These are phyloP conservation scores for Lycium ferocissimum DNA, from an alignment of 257 asterid genomes.

Conservation along the genomic window DNA sequence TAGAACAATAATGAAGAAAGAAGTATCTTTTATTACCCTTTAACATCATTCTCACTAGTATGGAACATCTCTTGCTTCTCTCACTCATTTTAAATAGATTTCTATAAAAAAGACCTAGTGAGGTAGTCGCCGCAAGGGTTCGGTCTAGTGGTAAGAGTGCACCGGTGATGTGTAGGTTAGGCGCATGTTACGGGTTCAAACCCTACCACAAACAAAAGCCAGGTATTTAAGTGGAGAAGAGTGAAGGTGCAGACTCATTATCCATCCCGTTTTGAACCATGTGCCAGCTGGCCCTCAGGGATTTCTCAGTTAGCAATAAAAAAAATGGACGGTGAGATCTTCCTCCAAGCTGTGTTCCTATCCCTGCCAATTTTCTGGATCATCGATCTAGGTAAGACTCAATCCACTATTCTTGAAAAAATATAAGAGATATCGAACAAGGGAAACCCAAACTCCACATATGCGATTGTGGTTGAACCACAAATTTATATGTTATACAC, in stretches of 20 bases:
- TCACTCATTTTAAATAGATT: not conserved
- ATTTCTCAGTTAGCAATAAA: not conserved
- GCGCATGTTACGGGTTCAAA: not conserved
- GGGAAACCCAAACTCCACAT: not conserved
- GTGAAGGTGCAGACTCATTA: not conserved
- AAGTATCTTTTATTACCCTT: not conserved
- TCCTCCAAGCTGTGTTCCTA: constrained; percentile 22
- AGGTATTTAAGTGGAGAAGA: not conserved
- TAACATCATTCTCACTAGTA: constrained; percentile 6
- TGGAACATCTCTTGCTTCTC: constrained; percentile 5
- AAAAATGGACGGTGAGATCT: not conserved
- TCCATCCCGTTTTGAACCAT: not conserved
- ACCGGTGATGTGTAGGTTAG: not conserved
- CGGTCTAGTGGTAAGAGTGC: not conserved
- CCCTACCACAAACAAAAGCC: not conserved
- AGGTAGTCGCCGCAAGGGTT: not conserved
- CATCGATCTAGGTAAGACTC: constrained; percentile 1
- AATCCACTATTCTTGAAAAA: not conserved
- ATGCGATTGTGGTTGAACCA: not conserved
- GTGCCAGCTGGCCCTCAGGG: not conserved
- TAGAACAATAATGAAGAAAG: constrained; percentile 19
- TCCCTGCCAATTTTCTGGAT: constrained; percentile 5
- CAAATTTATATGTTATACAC: not conserved
- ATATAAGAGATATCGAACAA: constrained; percentile 5
- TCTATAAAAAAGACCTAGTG: not conserved